phyloP scores from a whole-genome alignment of 495 filamentous ascomycete species.

The Neurospora sp. region DNA sequence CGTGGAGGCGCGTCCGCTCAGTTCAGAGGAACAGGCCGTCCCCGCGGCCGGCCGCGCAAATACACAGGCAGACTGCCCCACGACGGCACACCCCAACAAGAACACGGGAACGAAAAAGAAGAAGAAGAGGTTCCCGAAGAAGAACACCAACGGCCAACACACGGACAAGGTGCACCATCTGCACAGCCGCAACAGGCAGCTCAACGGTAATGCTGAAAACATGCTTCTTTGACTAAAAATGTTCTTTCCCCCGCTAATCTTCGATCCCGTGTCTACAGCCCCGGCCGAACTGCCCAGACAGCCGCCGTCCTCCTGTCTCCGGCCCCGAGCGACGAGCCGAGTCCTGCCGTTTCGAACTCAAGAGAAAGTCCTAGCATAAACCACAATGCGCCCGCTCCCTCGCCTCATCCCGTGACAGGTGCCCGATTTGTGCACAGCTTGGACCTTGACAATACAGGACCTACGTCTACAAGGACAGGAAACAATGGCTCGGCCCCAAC shows the following conservation, averaged over 20 bases:
- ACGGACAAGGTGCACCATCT: background rate
- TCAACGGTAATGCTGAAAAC: slow-evolving; percentile 7
- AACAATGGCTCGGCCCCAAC: background rate
- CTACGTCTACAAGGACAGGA: background rate
- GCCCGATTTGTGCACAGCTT: slow-evolving; percentile 17
- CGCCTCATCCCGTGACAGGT: slow-evolving; percentile 9
- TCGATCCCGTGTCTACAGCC: background rate
- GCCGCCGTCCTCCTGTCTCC: slow-evolving; percentile 41
- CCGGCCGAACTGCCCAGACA: slow-evolving; percentile 2
- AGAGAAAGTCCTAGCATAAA: slow-evolving; percentile 20
- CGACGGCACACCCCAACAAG: background rate
- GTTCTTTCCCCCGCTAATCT: background rate
- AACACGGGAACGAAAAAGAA: background rate
- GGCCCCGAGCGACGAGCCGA: slow-evolving; percentile 44
- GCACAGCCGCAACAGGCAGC: slow-evolving; percentile 3
- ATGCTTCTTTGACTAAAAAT: background rate
- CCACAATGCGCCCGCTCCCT: background rate
- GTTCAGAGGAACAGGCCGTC: background rate
- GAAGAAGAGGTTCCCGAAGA: background rate
- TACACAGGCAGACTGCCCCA: background rate
- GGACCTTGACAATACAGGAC: background rate
- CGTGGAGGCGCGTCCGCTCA: background rate
- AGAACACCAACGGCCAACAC: background rate
- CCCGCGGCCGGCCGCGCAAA: background rate
- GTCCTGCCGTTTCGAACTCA: slow-evolving; percentile 23